Conservation (phyloP, 768 basidiomycete species). For the Suillus fuscotomentosus region DNA sequence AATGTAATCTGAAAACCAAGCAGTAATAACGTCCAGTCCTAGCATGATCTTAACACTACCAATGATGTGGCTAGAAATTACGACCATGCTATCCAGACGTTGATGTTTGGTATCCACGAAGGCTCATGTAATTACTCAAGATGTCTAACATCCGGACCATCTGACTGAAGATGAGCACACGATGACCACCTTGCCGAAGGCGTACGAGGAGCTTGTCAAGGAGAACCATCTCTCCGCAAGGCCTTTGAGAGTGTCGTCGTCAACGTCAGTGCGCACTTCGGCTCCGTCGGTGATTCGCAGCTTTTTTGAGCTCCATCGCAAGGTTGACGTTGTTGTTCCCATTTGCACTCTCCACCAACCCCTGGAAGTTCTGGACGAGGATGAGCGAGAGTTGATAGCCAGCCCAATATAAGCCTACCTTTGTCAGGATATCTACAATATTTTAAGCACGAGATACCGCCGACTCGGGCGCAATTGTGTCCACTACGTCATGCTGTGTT, state of each 20-base stretch:
- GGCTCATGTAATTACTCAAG: slow-evolving; percentile 92
- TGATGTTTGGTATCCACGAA: slow-evolving; percentile 89
- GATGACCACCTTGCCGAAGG: slow-evolving; percentile 88
- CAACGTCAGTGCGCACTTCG: slow-evolving; percentile 58
- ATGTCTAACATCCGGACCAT: slow-evolving; percentile 99
- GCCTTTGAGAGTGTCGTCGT: slow-evolving; percentile 89
- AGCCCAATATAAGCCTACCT: slow-evolving; percentile 44
- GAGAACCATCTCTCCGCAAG: slow-evolving; percentile 95
- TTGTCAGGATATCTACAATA: slow-evolving; percentile 65
- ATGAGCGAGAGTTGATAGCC: slow-evolving; percentile 4
- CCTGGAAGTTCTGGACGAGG: slow-evolving; percentile 78
- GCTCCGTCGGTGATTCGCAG: slow-evolving; percentile 97
- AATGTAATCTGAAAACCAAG: no score
- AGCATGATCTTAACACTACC: no score
- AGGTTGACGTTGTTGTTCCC: slow-evolving; percentile 94
- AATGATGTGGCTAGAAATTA: no score
- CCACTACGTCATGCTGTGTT: no score
- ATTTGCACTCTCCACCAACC: slow-evolving; percentile 84
- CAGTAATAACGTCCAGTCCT: no score
- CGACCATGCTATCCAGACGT: slow-evolving; percentile 92
- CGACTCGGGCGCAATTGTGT: no score
- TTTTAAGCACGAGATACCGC: no score
- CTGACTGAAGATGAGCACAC: slow-evolving; percentile 98
- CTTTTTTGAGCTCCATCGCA: slow-evolving; percentile 99
- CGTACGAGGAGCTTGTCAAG: slow-evolving; percentile 95